Base-by-base conservation (phyloP, 1,284 basidiomycete species). In the Naganishia albida region DNA sequence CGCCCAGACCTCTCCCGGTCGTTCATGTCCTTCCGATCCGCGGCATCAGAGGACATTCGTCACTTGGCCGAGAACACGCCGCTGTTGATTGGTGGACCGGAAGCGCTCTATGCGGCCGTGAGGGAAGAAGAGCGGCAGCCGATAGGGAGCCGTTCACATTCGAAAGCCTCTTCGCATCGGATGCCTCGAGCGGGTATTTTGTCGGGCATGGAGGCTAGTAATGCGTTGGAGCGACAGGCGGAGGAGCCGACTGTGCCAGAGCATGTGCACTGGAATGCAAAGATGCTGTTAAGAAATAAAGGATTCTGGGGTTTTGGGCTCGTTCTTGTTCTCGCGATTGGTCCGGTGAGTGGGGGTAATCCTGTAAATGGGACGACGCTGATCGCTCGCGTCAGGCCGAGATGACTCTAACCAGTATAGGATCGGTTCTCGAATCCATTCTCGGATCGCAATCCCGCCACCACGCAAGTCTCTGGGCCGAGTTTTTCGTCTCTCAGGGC, bases 241-340 rank as follows among this genome's bases (percentile, higher is more conserved):
- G 38, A 49, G 40, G 46, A 54, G 51, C 23, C 44, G 20, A 38
- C 39, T 40, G 46, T 38, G 8, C 43, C 43, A 12, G 63, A 53
- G 25, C 67, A 74, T 39, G 70, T 71, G 20, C 68, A 67, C 3
- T 79, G 77, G 76, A 74, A 72, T 3, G 73, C 71, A 1, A 53
- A 66, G 42, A 67, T 70, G 38, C 63, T 79, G 26, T 34, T 77
- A 4, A 69, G 67, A 53, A 74, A 79, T 67, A 73, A 73, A 26
- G 77, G 77, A 7, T 77, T 80, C 64, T 80, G 78, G 78, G 67
- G 67, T 1, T 78, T 77, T 68, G 78, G 78, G 2, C 23, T 74
- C 3, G 68, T 78, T 10, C 63, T 78, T 25, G 72, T 75, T 2
- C 66, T 77, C 44, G 75, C 74, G 28, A 75, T 79, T 43, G 78